Percentiles rank a stretch among this genome's conserved stretches.
Conservation (phyloP, 306 rosid species). For the Arachis stenosperma region DNA sequence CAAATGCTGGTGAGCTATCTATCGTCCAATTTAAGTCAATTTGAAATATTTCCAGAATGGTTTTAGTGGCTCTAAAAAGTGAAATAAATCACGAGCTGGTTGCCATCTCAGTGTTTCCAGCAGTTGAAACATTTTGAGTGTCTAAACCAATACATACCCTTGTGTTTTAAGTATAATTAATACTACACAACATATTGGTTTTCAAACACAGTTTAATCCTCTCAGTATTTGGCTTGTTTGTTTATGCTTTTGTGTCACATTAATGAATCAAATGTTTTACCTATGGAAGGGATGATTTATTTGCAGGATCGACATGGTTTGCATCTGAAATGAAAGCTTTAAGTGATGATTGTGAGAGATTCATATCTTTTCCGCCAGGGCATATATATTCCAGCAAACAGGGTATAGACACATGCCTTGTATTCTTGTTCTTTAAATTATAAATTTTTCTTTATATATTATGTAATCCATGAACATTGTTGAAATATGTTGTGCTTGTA, state of each 20-base stretch:
- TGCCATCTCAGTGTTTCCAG: constrained; percentile 21
- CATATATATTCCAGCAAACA: constrained; percentile 94
- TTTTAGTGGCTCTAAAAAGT: constrained; percentile 3
- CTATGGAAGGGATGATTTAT: constrained; percentile 33
- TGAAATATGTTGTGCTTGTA: constrained; percentile 45
- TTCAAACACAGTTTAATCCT: background rate
- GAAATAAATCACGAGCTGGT: constrained; percentile 7
- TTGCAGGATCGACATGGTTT: constrained; percentile 93
- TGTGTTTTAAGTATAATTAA: constrained; percentile 5
- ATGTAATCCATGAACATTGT: constrained; percentile 12
- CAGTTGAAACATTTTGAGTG: constrained; percentile 7
- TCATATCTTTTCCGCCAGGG: constrained; percentile 88
- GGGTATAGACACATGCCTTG: constrained; percentile 51
- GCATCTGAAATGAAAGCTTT: constrained; percentile 99
- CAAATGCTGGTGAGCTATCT: background rate
- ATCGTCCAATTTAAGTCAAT: background rate
- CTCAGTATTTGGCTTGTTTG: constrained; percentile 8
- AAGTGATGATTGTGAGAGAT: constrained; percentile 96
- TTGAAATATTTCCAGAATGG: background rate
- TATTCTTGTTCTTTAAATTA: constrained; percentile 12
- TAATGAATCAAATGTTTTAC: constrained; percentile 14
- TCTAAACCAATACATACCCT: background rate
- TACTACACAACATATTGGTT: constrained; percentile 1
- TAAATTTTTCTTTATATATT: background rate
- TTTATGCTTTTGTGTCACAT: constrained; percentile 26